phyloP scores from a whole-genome alignment of 345 rosid species.

The Pistacia integerrima region DNA sequence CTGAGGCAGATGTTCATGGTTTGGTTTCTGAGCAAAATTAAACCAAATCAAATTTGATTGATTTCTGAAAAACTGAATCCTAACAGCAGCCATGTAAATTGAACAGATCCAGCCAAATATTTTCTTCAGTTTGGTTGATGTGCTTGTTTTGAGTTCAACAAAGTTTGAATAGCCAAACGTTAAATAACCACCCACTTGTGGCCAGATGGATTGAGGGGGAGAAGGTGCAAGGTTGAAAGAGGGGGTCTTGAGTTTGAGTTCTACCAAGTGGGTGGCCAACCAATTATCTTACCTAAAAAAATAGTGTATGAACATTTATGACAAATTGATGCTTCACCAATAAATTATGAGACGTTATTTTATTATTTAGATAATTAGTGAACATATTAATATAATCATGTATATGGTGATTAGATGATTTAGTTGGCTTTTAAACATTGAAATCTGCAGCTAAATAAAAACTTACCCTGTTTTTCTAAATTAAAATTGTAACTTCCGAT shows the following conservation, averaged over 20 bases:
- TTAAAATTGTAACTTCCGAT: background rate
- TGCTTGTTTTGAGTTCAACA: background rate
- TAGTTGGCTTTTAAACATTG: background rate
- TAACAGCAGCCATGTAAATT: background rate
- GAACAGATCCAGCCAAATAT: background rate
- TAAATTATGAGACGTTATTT: background rate
- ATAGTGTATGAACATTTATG: background rate
- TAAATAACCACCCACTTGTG: background rate
- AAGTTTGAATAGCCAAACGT: background rate
- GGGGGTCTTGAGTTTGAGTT: too few species aligned
- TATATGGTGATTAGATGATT: background rate
- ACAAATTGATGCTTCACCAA: background rate
- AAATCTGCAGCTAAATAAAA: background rate
- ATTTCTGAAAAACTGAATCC: background rate
- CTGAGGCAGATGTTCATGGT: background rate
- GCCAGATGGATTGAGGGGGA: too few species aligned
- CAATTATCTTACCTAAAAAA: too few species aligned
- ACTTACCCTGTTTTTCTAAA: background rate
- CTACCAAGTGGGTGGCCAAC: too few species aligned
- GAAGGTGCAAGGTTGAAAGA: too few species aligned
- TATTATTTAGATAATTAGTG: too few species aligned
- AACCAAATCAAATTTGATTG: background rate
- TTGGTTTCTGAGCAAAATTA: background rate
- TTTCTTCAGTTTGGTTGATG: background rate
- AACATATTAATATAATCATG: background rate